Base-by-base conservation (phyloP, 495 filamentous ascomycete species). In the Penicillium lagena region DNA sequence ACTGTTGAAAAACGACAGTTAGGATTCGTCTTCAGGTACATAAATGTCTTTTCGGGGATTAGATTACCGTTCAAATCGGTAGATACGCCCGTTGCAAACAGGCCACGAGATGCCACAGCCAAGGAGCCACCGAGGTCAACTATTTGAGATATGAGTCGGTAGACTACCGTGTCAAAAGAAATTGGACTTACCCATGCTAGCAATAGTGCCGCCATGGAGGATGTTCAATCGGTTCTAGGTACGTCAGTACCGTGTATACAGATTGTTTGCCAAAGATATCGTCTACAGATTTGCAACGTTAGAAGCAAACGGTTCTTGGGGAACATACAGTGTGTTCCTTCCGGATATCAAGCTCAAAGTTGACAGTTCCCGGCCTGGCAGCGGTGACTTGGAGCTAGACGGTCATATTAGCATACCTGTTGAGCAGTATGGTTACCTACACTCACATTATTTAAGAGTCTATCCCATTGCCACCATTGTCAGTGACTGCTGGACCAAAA, bases 91-190 rank as follows among this genome's bases (percentile, higher is more conserved):
- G 93, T 98, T 15, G 87, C 78, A 55, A 81, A 95, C 1, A 95
- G 69, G 0, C 93, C 93, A 50, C 80, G 81, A 2, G 93, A 96
- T 22, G 93, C 90, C 27, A 98, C 90, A 6, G 91, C 93, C 13
- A 98, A 71, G 8, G 89, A 95, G 12, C 93, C 93, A 4, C 93
- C 93, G 0, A 97, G 76, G 55, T 98, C 93, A 36, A 95, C 90
- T 85, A 22, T 11, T 42, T 14, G 12, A 47, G 12, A 14, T n/a
- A 15, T 50, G 38, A 49, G 49, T 35, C 11, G 35, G 27, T 12
- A 28, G 28, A 22, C 11, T 4, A 29, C 2, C 12, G 28, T 8
- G 14, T 7, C 28, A 1, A 27, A 40, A 30, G 9, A 7, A 9
- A 13, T 11, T 15, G 12, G 10, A 46, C 59, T 39, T 72, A 81